Conservation (phyloP, 2,329 filamentous ascomycete genomes). For the Beauveria rudraprayagi region DNA sequence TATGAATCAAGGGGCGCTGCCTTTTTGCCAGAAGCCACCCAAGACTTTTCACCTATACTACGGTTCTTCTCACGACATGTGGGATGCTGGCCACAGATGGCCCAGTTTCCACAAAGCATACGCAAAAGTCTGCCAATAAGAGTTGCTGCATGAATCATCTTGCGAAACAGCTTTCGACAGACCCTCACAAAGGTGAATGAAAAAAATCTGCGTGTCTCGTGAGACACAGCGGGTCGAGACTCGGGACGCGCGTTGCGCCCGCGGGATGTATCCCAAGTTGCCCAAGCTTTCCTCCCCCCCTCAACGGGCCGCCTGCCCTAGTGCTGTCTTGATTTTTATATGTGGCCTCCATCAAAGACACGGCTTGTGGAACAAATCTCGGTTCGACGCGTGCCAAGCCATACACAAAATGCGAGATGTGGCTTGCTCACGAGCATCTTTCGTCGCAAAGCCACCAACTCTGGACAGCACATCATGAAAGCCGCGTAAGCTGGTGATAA, state of each 20-base stretch:
- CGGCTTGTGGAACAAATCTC: background rate
- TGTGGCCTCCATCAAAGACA: background rate
- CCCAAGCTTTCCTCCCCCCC: background rate
- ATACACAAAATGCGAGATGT: background rate
- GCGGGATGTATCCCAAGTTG: background rate
- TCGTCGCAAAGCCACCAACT: background rate
- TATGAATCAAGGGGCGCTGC: background rate
- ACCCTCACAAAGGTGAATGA: background rate
- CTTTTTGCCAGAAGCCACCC: background rate
- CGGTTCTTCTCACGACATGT: background rate
- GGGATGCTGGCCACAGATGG: background rate
- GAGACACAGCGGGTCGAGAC: slow-evolving; percentile 6
- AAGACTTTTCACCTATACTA: too few relatives aligned
- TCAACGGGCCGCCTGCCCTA: background rate
- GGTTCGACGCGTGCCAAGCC: background rate
- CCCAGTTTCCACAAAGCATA: background rate
- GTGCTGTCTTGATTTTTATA: too few relatives aligned
- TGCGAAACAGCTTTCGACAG: background rate
- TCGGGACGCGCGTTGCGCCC: slow-evolving; percentile 8
- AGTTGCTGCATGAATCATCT: background rate
- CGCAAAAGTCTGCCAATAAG: background rate
- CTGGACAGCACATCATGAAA: background rate
- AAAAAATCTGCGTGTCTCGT: background rate
- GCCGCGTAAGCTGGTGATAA: background rate
- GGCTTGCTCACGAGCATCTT: background rate